Evolutionary conservation across 2,329 filamentous ascomycete genomes (phyloP), one percentile per base, ranked within the genome.

Genomic region (Hymenoscyphus linearis): DNA sequence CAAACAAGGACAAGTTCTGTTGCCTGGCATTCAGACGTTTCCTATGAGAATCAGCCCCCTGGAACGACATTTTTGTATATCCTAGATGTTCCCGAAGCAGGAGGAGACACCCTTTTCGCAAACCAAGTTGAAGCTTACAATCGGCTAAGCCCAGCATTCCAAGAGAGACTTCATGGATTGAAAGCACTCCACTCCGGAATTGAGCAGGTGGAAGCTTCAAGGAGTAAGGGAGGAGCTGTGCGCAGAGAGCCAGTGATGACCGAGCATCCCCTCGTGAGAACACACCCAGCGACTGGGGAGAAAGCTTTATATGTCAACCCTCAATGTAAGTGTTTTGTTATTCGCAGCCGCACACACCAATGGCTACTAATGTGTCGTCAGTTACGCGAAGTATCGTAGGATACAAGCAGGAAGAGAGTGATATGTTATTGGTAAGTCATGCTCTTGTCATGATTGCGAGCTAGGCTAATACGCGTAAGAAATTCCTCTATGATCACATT

Each of bases 61-160:
- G 91, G 91, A 34, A 96, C 91, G 0, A 96, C 93, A 0, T 96
- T 96, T 76, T 76, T 96, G 37, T 96, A 96, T 72, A 81, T 92
- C 56, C 82, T 97, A n/a, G 91, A 96, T 71, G 87, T 84, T 52
- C 92, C 92, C 1, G 80, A 84, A 44, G 87, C 85, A 0, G 92
- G 92, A 37, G 93, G 92, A 55, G 92, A 96, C 72, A 96, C 92
- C 0, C 77, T 96, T 2, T 96, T 96, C 70, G 85, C 82, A 53
- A 89, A 96, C 72, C 85, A 88, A 67, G 91, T 81, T 0, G 88
- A 89, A 74, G 92, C 93, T 0, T 97, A 96, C 73, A 84, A 86
- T 64, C 82, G 92, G 5, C 81, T 97, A 2, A 92, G 87, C 60
- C 89, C 90, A 0, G 82, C 85, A 44, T 95, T 96, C 78, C 85